These are phyloP conservation scores for Thelephora terrestris DNA, from an alignment of 1,284 basidiomycete genomes.

Conservation along the genomic window DNA sequence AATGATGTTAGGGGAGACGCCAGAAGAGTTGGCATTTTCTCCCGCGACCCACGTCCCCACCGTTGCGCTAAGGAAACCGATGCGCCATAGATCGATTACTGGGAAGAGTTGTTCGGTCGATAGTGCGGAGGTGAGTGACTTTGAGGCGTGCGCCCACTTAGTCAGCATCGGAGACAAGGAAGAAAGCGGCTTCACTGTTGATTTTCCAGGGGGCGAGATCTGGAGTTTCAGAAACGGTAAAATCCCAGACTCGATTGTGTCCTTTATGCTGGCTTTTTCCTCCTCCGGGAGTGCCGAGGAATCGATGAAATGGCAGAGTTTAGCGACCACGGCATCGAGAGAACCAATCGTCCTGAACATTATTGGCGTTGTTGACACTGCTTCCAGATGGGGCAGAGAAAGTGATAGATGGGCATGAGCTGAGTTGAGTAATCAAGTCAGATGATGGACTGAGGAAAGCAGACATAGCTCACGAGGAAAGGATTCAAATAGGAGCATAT, in stretches of 20 bases:
- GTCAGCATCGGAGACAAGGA: conserved; percentile 21
- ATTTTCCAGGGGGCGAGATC: conserved; percentile 13
- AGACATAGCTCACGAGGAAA: conserved; percentile 55
- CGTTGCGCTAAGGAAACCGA: conserved; percentile 57
- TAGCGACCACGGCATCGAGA: conserved; percentile 52
- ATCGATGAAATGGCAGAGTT: conserved; percentile 58
- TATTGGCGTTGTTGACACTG: conserved; percentile 66
- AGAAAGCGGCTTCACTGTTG: conserved; percentile 15
- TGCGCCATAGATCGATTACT: conserved; percentile 74
- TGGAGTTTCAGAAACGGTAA: conserved; percentile 61
- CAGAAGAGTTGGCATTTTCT: conserved; percentile 11
- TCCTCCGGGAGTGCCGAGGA: conserved; percentile 23
- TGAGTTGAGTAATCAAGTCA: conserved; percentile 19
- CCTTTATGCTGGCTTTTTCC: conserved; percentile 36
- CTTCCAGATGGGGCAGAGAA: conserved; percentile 49
- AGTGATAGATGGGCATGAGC: conserved; percentile 68
- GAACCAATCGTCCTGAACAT: conserved; percentile 64
- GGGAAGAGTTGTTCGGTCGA: conserved; percentile 64
- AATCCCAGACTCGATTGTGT: conserved; percentile 36
- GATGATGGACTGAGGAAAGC: not conserved
- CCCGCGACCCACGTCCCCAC: conserved; percentile 42
- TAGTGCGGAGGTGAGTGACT: conserved; percentile 35
- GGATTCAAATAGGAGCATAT: conserved; percentile 61
- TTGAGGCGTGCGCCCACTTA: conserved; percentile 41
- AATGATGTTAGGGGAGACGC: conserved; percentile 28